Evolutionary conservation across 2,329 filamentous ascomycete species (phyloP), one percentile per base, ranked within the genome.

Genomic region (Geosmithia morbida): DNA sequence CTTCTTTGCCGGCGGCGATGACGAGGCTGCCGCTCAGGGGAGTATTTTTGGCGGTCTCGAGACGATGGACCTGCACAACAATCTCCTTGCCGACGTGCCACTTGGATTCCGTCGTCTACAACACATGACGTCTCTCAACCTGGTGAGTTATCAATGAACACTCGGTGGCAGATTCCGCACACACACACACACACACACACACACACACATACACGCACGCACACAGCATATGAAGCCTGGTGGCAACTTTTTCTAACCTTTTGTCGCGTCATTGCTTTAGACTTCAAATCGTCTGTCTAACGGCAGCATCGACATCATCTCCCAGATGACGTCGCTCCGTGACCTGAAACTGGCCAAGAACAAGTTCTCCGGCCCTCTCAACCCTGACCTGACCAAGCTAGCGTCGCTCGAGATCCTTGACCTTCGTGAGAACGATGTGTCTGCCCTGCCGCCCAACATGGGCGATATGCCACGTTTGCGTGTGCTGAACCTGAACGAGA

Each of bases 291-390:
- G 81, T 48, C 75, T 98, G 22, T 73, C 75, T 2, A 87, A 86
- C 57, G 73, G 79, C 46, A 77, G 77, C 44, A 68, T 96, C 5
- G 77, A 87, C 19, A 70, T 86, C 1, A 77, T 97, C 30, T 73
- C 79, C 14, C 81, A 92, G 56, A 81, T 96, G 48, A 64, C 67
- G 0, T 74, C 77, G 1, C 67, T 98, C 2, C 77, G 81, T 33
- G 88, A 96, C 56, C 68, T 98, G 14, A 90, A 83, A 57, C 70
- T 98, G 7, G 83, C 83, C 10, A 81, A 85, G 48, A 95, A 95
- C 56, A 69, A 77, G 16, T 66, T 95, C 6, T 75, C 77, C 44
- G 87, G 86, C 0, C 68, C 76, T 1, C 65, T 96, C 2, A 74
- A 82, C 43, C 58, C 75, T 0, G 71, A 68, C n/a, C 70, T 95